Conservation (phyloP, 352 stramenopile species). For the Thraustochytrium striatum region DNA sequence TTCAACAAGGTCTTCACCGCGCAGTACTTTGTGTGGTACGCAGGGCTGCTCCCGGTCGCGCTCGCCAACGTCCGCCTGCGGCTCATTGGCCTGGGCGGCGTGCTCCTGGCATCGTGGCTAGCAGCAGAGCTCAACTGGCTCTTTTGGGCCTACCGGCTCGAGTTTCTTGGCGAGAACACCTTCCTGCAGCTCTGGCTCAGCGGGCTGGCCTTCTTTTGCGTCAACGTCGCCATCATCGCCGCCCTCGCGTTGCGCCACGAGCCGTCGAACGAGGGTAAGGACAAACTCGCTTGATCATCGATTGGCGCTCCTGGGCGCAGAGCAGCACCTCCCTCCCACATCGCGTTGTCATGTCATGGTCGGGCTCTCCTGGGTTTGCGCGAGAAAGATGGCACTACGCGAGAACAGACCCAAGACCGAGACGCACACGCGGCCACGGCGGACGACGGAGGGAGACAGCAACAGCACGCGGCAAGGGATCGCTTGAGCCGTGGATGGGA, state of each 20-base stretch:
- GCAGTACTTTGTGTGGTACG: slow-evolving; percentile 99
- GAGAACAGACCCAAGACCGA: too few species aligned
- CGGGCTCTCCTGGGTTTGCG: too few species aligned
- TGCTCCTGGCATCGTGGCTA: slow-evolving; percentile 58
- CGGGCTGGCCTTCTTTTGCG: slow-evolving; percentile 76
- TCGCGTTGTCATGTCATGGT: too few species aligned
- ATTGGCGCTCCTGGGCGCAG: too few species aligned
- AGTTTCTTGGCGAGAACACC: slow-evolving; percentile 80
- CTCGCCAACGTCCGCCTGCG: slow-evolving; percentile 64
- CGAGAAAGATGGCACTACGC: too few species aligned
- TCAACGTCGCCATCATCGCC: slow-evolving; percentile 71
- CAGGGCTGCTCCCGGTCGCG: slow-evolving; percentile 77
- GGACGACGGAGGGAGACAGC: too few species aligned
- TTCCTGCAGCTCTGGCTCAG: slow-evolving; percentile 79
- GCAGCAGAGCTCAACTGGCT: slow-evolving; percentile 65
- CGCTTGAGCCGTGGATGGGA: too few species aligned
- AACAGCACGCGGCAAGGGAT: too few species aligned
- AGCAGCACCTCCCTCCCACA: too few species aligned
- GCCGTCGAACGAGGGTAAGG: too few species aligned
- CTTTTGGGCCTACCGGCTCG: slow-evolving; percentile 77
- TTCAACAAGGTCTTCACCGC: slow-evolving; percentile 72
- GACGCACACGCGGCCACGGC: too few species aligned
- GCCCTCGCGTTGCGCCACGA: background rate
- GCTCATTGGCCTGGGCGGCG: slow-evolving; percentile 26
- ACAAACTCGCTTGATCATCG: too few species aligned